These are phyloP conservation scores for Aspergillus neotritici DNA, from an alignment of 2,329 filamentous ascomycete genomes.

Conservation along the genomic window DNA sequence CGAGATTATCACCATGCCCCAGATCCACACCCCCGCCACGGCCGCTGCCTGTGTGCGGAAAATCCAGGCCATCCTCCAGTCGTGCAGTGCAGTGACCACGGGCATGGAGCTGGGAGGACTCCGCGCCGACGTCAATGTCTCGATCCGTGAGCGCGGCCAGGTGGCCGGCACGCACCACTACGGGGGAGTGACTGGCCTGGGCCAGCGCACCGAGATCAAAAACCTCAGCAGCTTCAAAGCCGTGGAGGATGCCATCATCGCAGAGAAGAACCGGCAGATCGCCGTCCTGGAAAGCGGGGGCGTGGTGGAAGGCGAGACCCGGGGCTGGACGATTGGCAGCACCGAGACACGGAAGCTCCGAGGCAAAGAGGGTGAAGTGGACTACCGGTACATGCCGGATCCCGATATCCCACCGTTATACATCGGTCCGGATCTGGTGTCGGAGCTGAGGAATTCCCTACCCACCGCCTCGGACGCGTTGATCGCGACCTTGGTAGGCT, in stretches of 20 bases:
- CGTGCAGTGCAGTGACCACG: conserved; percentile 77
- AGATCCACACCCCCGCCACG: conserved; percentile 79
- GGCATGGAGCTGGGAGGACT: conserved; percentile 93
- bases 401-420: conserved; percentile 78
- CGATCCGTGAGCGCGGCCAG: conserved; percentile 60
- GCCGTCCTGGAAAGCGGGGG: conserved; percentile 69
- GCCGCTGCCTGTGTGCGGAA: conserved; percentile 87
- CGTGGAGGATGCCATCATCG: conserved; percentile 88
- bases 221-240: conserved; percentile 93
- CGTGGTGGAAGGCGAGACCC: conserved; percentile 73
- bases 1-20: conserved; percentile 88
- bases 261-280: conserved; percentile 87
- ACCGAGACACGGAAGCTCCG: conserved; percentile 75
- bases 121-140: conserved; percentile 92
- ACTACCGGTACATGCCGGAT: conserved; percentile 98
- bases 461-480: conserved; percentile 68
- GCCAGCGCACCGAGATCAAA: conserved; percentile 93
- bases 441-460: conserved; percentile 57
- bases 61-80: conserved; percentile 71
- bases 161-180: conserved; percentile 45
- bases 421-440: conserved; percentile 65
- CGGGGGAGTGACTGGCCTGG: conserved; percentile 58
- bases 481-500: conserved; percentile 55
- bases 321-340: conserved; percentile 83
- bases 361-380: conserved; percentile 93